Base-by-base conservation (phyloP, 2,329 filamentous ascomycete genomes). In the Fusarium setosum region DNA sequence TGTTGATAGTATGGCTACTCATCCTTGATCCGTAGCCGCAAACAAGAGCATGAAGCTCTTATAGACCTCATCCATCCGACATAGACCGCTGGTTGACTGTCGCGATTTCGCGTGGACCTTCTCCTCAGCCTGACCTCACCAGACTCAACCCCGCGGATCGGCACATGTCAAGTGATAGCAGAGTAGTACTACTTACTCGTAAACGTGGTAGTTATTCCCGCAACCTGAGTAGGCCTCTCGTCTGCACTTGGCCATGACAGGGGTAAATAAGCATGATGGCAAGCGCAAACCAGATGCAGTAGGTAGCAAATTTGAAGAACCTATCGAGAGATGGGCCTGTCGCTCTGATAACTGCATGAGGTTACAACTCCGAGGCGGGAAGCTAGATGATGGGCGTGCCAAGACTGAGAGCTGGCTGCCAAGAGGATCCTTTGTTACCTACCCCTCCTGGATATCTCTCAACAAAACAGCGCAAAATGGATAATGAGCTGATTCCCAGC, bases 201-300 rank as follows among this genome's bases (percentile, higher is more conserved):
- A 48, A 48, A 23, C n/a, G 44, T 48, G 2, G 10, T 48, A 20
- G 32, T 34, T 20, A 48, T 34, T 9, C 29, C 29, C n/a, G 31
- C 15, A 23, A 48, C 6, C 20, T 32, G 21, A 34, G 17, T 24
- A 13, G 21, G 6, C 24, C 32, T 38, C 23, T n/a, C 34, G 23
- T 26, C 34, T 26, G n/a, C 20, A 17, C 32, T 38, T 21, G 18
- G 26, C 34, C 34, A 40, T 10, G 23, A 11, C 17, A 15, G 12
- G 24, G 12, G 6, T 7, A 21, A 41, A 53, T 44, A 44, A 42
- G 26, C 55, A 47, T 35, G 38, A 44, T 32, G 61, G 64, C 56
- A 65, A 61, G 56, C 49, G 60, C 56, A 67, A 61, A 29, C 63
- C 55, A 6, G 60, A 53, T 61, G 42, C 29, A 67, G 63, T 58